Percentiles rank a stretch among this genome's conserved stretches.
Evolutionary conservation across 2,329 filamentous ascomycete species (phyloP).

Genomic region (Exophiala sp.): DNA sequence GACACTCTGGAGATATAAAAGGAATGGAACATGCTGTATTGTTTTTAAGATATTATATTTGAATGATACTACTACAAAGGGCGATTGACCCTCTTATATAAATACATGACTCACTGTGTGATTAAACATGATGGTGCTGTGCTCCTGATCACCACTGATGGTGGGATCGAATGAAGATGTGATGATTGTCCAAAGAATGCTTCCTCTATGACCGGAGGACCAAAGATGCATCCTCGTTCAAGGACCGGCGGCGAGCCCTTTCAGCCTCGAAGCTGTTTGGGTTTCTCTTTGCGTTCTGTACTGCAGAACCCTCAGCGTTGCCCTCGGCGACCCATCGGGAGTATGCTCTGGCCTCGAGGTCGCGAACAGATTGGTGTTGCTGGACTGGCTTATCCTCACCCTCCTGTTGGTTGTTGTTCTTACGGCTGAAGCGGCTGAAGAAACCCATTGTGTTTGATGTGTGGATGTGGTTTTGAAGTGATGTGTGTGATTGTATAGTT

Average conservation of each 20-base stretch:
- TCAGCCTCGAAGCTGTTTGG: constrained; percentile 8
- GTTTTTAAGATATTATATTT: no score
- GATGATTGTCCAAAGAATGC: background rate
- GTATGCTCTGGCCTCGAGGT: constrained; percentile 14
- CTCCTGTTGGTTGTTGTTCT: constrained; percentile 3
- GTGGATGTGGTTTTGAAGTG: background rate
- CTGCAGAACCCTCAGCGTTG: background rate
- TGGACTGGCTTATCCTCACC: background rate
- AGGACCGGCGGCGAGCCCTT: constrained; percentile 5
- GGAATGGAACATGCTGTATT: no score
- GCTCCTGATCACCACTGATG: no score
- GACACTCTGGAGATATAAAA: no score
- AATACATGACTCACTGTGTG: no score
- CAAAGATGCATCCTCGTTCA: constrained; percentile 1
- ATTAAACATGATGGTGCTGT: no score
- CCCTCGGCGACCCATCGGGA: constrained; percentile 7
- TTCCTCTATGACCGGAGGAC: background rate
- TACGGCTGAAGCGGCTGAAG: background rate
- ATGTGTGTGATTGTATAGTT: background rate
- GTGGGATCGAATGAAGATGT: no score
- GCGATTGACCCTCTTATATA: no score
- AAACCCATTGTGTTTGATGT: constrained; percentile 6
- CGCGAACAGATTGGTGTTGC: constrained; percentile 11
- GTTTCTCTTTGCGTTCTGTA: background rate
- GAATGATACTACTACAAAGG: no score